phyloP scores from a whole-genome alignment of 2,329 filamentous ascomycete species.

The Colletotrichum melonis region DNA sequence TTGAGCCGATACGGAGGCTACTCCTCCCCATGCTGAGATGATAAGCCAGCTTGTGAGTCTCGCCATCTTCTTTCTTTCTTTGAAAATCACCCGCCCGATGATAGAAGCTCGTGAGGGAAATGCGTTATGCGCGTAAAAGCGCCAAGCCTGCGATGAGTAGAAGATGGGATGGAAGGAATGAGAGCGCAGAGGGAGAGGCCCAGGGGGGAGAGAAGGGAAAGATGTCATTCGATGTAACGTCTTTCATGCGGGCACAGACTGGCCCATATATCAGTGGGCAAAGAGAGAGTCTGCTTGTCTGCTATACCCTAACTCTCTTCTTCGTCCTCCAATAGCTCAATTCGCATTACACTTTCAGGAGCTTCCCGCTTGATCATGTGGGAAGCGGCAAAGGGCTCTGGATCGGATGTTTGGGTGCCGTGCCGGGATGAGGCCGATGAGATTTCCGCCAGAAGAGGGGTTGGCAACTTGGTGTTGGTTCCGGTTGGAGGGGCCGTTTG shows the following conservation, averaged over 20 bases:
- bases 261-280: background rate
- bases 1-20: slow-evolving; percentile 41
- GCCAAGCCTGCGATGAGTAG: background rate
- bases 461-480: no score
- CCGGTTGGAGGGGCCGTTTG: background rate
- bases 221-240: background rate
- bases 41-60: background rate
- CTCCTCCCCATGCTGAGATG: background rate
- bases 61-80: background rate
- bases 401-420: background rate
- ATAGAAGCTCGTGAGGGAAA: background rate
- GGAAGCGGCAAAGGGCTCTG: background rate
- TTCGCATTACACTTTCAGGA: background rate
- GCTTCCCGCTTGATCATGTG: background rate
- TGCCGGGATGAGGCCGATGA: no score
- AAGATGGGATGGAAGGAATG: background rate
- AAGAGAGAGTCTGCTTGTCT: background rate
- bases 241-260: background rate
- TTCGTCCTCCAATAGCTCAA: background rate
- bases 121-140: background rate
- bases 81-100: background rate
- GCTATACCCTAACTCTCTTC: background rate
- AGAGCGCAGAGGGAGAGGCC: background rate
- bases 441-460: background rate
- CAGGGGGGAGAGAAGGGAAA: background rate